Percentiles rank a stretch among this genome's conserved stretches.
Evolutionary conservation across 495 filamentous ascomycete genomes (phyloP).

Genomic region (Daldinia concentrica): DNA sequence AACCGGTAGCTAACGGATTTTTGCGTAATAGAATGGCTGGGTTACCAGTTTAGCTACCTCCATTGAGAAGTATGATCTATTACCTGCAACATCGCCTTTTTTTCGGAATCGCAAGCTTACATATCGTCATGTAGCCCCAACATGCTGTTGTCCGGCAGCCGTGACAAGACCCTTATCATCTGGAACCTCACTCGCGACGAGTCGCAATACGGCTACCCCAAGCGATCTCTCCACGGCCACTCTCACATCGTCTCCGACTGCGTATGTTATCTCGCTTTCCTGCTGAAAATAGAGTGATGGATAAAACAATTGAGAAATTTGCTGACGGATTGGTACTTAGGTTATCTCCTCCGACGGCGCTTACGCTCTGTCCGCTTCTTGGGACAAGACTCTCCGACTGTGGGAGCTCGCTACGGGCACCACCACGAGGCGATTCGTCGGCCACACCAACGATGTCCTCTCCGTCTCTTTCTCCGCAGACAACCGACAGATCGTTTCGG

Average conservation of each 20-base stretch:
- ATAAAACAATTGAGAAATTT: slow-evolving; percentile 28
- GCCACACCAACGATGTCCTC: slow-evolving; percentile 99
- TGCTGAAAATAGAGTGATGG: slow-evolving; percentile 30
- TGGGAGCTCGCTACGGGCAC: slow-evolving; percentile 97
- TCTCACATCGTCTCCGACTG: slow-evolving; percentile 99
- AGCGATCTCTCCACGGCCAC: slow-evolving; percentile 97
- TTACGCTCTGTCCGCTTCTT: slow-evolving; percentile 98
- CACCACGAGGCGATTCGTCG: slow-evolving; percentile 97
- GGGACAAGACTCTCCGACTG: slow-evolving; percentile 99
- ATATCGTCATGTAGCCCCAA: slow-evolving; percentile 76
- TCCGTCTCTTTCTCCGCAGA: slow-evolving; percentile 99
- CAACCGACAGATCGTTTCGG: slow-evolving; percentile 99
- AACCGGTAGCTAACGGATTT: neutral
- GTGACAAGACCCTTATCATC: slow-evolving; percentile 99
- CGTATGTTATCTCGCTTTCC: slow-evolving; percentile 67
- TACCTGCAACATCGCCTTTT: neutral
- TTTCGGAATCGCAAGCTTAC: slow-evolving; percentile 35
- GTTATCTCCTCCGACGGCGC: slow-evolving; percentile 99
- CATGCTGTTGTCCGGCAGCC: slow-evolving; percentile 97
- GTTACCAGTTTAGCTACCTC: slow-evolving; percentile 93
- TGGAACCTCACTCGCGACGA: slow-evolving; percentile 99
- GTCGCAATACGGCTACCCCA: slow-evolving; percentile 95
- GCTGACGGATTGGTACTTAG: slow-evolving; percentile 64
- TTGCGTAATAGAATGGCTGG: slow-evolving; percentile 65
- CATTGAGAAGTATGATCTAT: slow-evolving; percentile 89